phyloP scores from a whole-genome alignment of 352 stramenopile species.

The Blastocystis hominis region DNA sequence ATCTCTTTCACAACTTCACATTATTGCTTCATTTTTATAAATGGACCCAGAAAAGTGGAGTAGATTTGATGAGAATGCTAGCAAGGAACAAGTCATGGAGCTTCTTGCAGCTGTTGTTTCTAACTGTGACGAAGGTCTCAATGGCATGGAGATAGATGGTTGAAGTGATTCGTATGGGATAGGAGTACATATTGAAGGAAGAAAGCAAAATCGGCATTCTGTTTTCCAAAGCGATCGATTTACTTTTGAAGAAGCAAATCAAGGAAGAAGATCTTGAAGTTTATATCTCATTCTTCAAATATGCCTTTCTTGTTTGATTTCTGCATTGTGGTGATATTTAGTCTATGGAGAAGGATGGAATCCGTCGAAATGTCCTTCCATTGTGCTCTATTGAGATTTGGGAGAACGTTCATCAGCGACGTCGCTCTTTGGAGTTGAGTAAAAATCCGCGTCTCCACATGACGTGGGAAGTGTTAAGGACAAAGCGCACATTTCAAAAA shows the following conservation, averaged over 20 bases:
- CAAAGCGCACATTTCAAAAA: background rate
- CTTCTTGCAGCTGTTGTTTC: background rate
- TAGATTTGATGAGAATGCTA: background rate
- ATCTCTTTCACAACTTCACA: too few relatives aligned
- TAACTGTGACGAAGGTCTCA: background rate
- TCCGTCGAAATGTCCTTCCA: background rate
- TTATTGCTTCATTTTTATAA: too few relatives aligned
- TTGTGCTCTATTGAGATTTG: background rate
- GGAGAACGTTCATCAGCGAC: background rate
- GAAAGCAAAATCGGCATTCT: background rate
- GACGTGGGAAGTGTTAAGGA: background rate
- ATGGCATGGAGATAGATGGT: background rate
- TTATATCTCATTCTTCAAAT: conserved; percentile 22
- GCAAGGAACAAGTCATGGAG: background rate
- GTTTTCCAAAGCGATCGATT: background rate
- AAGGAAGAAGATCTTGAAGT: background rate
- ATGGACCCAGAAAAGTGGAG: background rate
- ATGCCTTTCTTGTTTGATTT: background rate
- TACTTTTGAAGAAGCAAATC: background rate
- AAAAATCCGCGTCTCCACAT: background rate
- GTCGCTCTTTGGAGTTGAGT: background rate
- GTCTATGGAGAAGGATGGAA: background rate
- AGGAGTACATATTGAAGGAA: background rate
- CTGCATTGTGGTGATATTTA: background rate
- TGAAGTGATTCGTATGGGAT: background rate